phyloP scores from a whole-genome alignment of 495 filamentous ascomycete genomes.

The Tuber melanosporum region DNA sequence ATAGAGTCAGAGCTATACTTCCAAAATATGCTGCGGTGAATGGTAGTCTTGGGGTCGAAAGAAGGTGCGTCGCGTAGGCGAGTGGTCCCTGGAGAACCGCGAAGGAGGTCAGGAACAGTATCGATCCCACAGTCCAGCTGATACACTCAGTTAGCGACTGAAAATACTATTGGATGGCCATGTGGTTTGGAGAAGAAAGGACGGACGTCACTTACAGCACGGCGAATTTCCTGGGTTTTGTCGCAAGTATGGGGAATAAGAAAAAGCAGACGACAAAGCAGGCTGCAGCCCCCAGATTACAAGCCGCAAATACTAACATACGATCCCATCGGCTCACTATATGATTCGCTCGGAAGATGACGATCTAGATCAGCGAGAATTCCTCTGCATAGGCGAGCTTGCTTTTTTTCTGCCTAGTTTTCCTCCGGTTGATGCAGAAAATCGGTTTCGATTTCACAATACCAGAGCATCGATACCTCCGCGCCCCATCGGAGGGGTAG shows the following conservation, averaged over 20 bases:
- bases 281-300: conserved; percentile 81
- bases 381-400: conserved; percentile 17
- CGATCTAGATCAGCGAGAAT: conserved; percentile 22
- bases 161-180: conserved; percentile 22
- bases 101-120: conserved; percentile 87
- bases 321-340: conserved; percentile 97
- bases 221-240: conserved; percentile 86
- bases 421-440: not conserved
- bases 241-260: conserved; percentile 70
- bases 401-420: not conserved
- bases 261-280: conserved; percentile 91
- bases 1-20: conserved; percentile 80
- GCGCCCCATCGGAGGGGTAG: not conserved
- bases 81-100: conserved; percentile 86
- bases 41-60: conserved; percentile 76
- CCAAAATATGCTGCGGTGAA: conserved; percentile 98
- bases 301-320: conserved; percentile 80
- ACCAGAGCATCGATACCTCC: conserved; percentile 15
- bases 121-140: conserved; percentile 91
- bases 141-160: conserved; percentile 23
- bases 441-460: conserved; percentile 16
- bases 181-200: conserved; percentile 32
- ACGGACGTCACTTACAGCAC: conserved; percentile 69
- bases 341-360: conserved; percentile 33
- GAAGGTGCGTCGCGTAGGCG: conserved; percentile 73